These are phyloP conservation scores for Pseudoscleropodium purum DNA, from an alignment of 225 moss, liverwort and hornwort species.

Conservation along the genomic window DNA sequence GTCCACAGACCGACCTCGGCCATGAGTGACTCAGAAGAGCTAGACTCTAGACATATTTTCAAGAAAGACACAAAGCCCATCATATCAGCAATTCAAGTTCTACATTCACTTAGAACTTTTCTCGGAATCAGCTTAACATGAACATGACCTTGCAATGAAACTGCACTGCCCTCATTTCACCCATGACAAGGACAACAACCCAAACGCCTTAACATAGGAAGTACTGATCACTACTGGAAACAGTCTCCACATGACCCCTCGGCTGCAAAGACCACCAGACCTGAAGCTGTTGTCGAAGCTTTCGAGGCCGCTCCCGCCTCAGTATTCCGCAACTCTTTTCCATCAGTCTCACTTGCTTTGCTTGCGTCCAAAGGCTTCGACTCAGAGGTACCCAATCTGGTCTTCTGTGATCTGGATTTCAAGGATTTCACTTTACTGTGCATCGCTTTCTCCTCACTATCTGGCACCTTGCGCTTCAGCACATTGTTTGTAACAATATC, in stretches of 20 bases:
- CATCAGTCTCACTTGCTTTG: not conserved
- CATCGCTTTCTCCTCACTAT: constrained; percentile 3
- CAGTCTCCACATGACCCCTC: not conserved
- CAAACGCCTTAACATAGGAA: not conserved
- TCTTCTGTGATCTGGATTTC: constrained; percentile 7
- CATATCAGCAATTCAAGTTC: not conserved
- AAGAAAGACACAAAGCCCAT: not conserved
- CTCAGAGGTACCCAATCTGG: not conserved
- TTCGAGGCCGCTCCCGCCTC: not conserved
- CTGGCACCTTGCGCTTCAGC: constrained; percentile 24
- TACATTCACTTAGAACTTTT: not conserved
- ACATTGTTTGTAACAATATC: constrained; percentile 11
- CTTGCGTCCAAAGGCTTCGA: not conserved
- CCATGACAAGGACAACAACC: not conserved
- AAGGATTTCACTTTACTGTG: not conserved
- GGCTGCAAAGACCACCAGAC: not conserved
- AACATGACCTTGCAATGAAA: not conserved
- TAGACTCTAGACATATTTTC: not conserved
- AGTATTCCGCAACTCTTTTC: not conserved
- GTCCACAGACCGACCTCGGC: not conserved
- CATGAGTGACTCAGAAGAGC: not conserved
- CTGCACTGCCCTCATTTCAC: not conserved
- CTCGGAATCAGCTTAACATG: not conserved
- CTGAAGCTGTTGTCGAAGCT: constrained; percentile 8
- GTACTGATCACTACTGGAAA: not conserved